A percentile compares a stretch with the other conserved stretches of the same genome.
These are phyloP conservation scores for Diplosphaera chodatii DNA, from an alignment of 139 green algal genomes.

Conservation along the genomic window DNA sequence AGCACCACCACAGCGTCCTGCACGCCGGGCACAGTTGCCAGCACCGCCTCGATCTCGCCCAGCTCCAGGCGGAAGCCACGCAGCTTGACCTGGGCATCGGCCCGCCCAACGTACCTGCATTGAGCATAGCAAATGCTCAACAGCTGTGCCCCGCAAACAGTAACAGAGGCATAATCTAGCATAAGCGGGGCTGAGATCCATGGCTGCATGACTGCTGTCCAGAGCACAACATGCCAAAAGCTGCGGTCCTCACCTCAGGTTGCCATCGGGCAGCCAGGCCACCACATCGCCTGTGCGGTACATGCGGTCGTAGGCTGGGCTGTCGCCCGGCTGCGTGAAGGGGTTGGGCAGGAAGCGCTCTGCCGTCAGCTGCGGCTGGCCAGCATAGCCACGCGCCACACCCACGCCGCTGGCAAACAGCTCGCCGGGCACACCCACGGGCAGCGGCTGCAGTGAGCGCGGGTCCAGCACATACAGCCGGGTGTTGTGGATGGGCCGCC, in stretches of 20 bases:
- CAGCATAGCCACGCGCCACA: not conserved
- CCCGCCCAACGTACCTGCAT: conserved; percentile 18
- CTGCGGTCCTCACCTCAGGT: no score
- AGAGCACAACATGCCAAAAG: no score
- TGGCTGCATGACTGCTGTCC: no score
- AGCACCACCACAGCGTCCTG: not conserved
- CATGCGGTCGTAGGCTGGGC: conserved; percentile 18
- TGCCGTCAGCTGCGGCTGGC: conserved; percentile 21
- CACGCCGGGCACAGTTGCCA: conserved; percentile 4
- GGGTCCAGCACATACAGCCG: not conserved
- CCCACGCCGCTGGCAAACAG: not conserved
- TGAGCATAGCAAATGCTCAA: no score
- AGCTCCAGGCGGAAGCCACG: conserved; percentile 52
- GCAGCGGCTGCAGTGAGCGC: not conserved
- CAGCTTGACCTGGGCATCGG: conserved; percentile 49
- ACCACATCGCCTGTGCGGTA: conserved; percentile 28
- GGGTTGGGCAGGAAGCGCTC: conserved; percentile 42
- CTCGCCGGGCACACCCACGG: not conserved
- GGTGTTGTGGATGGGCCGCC: conserved; percentile 1
- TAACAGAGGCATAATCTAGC: no score
- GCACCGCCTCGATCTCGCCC: conserved; percentile 39
- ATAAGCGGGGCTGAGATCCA: no score
- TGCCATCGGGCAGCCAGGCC: conserved; percentile 22
- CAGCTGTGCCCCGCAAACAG: conserved; percentile 10
- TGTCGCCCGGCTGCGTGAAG: conserved; percentile 11